phyloP scores from a whole-genome alignment of 495 filamentous ascomycete genomes.

The Aeminium ludgeri region DNA sequence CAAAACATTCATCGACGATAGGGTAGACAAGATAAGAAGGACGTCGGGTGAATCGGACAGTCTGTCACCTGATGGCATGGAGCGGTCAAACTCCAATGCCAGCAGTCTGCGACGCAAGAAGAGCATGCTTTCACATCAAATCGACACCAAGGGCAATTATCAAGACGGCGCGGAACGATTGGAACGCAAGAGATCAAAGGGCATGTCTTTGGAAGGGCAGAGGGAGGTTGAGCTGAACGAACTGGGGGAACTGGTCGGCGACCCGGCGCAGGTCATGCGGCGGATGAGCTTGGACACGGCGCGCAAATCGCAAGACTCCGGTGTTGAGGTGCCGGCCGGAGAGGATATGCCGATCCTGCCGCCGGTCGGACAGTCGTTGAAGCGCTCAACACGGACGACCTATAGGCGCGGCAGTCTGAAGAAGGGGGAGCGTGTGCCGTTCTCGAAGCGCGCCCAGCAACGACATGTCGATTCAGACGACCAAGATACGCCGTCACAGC shows the following conservation, averaged over 20 bases:
- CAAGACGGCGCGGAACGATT: constrained; percentile 76
- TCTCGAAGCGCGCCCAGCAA: constrained; percentile 47
- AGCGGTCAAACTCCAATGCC: constrained; percentile 42
- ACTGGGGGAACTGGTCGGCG: constrained; percentile 63
- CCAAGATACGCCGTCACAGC: constrained; percentile 35
- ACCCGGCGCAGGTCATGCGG: constrained; percentile 52
- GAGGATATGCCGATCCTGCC: constrained; percentile 84
- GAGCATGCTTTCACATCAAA: constrained; percentile 87
- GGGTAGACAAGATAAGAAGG: constrained; percentile 73
- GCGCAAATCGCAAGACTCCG: constrained; percentile 19
- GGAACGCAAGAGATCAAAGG: constrained; percentile 56
- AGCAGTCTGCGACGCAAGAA: constrained; percentile 58
- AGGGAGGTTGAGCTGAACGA: constrained; percentile 35
- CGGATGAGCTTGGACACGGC: constrained; percentile 43
- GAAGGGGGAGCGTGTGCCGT: constrained; percentile 58
- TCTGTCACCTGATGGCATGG: constrained; percentile 47
- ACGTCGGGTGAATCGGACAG: constrained; percentile 53
- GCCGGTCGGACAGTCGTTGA: constrained; percentile 56
- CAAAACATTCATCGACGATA: constrained; percentile 87
- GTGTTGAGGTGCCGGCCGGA: constrained; percentile 30
- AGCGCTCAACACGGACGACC: constrained; percentile 79
- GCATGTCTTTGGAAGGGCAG: constrained; percentile 20
- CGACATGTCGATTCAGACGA: constrained; percentile 18
- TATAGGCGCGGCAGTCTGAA: constrained; percentile 77
- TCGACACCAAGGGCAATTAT: constrained; percentile 59